A percentile compares a stretch with the other conserved stretches of the same genome.
Conservation (phyloP, 768 basidiomycete genomes). For the Rhizopogon vinicolor region DNA sequence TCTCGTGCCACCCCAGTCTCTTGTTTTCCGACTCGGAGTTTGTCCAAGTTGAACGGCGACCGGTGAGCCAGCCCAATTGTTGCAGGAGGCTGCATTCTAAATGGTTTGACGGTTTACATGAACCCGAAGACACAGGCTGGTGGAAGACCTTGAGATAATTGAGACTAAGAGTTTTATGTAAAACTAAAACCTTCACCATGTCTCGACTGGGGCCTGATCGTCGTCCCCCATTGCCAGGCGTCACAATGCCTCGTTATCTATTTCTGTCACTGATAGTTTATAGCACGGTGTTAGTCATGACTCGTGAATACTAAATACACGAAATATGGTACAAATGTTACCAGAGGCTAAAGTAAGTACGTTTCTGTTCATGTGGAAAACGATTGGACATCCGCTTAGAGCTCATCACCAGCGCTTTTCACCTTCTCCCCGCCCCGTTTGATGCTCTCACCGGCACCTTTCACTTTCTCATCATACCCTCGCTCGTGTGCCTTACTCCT, state of each 20-base stretch:
- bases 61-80: not conserved
- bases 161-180: no score
- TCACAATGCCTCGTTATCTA: no score
- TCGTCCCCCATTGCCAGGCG: no score
- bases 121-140: no score
- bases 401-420: slow-evolving; percentile 27
- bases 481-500: slow-evolving; percentile 21
- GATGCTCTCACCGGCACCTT: slow-evolving; percentile 16
- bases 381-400: slow-evolving; percentile 18
- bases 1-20: no score
- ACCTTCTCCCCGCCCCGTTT: slow-evolving; percentile 19
- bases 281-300: no score
- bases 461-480: slow-evolving; percentile 15
- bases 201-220: no score
- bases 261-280: no score
- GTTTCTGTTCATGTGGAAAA: not conserved
- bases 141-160: no score
- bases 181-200: no score
- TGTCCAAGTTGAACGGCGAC: not conserved
- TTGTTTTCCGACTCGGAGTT: not conserved
- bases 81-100: no score
- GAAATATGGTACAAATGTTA: not conserved
- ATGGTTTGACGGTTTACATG: no score
- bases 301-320: not conserved
- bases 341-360: not conserved